A percentile compares a stretch with the other conserved stretches of the same genome.
Evolutionary conservation across 345 rosid species (phyloP).

Genomic region (Garcia nutans): DNA sequence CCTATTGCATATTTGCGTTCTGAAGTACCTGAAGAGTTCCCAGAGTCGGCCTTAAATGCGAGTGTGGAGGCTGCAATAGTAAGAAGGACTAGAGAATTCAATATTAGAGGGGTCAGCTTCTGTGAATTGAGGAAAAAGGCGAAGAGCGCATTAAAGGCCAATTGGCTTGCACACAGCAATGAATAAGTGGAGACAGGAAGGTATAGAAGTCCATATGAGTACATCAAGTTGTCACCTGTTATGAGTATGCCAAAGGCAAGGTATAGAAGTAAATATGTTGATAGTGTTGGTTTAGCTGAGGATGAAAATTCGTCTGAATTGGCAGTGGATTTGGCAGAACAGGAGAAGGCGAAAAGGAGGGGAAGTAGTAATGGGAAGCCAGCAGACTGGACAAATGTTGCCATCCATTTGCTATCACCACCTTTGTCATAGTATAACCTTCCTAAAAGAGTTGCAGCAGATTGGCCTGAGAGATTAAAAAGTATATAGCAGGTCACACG

Average conservation of each 20-base stretch:
- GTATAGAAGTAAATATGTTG: conserved; percentile 33
- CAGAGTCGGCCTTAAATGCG: conserved; percentile 44
- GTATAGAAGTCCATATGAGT: conserved; percentile 52
- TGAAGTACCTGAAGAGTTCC: conserved; percentile 19
- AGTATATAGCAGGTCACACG: conserved; percentile 35
- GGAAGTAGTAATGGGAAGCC: conserved; percentile 55
- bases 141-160: conserved; percentile 56
- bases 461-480: conserved; percentile 45
- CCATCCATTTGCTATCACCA: conserved; percentile 69
- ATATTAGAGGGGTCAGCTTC: conserved; percentile 43
- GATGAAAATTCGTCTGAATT: neutral
- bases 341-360: conserved; percentile 33
- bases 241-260: conserved; percentile 40
- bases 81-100: conserved; percentile 53
- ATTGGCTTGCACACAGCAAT: conserved; percentile 47
- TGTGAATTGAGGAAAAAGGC: conserved; percentile 52
- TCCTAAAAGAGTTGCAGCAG: conserved; percentile 48
- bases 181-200: conserved; percentile 63
- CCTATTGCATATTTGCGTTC: conserved; percentile 40
- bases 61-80: conserved; percentile 51
- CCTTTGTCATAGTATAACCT: conserved; percentile 55
- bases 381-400: conserved; percentile 57
- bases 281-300: conserved; percentile 15
- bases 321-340: conserved; percentile 13
- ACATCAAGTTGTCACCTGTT: conserved; percentile 51